Evolutionary conservation across 805 yeast species (phyloP).

Genomic region (Myxozyma mucilagina): DNA sequence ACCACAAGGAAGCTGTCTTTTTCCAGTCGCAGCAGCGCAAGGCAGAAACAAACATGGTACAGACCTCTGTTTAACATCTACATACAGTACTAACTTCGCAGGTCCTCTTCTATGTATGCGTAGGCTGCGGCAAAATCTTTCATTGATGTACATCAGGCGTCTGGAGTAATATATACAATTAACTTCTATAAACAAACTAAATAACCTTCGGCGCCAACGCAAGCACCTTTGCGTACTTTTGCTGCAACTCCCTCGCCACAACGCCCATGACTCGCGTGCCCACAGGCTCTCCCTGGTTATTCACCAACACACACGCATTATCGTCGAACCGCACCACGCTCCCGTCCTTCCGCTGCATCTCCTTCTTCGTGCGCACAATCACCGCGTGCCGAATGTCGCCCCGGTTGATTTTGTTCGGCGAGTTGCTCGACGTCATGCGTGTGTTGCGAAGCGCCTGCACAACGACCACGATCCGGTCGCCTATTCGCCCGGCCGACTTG

Average conservation of each 20-base stretch:
- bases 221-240: constrained; percentile 80
- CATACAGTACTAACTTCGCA: not conserved
- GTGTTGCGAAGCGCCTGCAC: constrained; percentile 44
- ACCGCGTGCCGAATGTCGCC: constrained; percentile 97
- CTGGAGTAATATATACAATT: not conserved
- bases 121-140: constrained; percentile 78
- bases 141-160: constrained; percentile 9
- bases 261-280: constrained; percentile 88
- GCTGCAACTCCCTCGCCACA: constrained; percentile 86
- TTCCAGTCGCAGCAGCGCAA: constrained; percentile 95
- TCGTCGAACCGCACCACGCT: constrained; percentile 85
- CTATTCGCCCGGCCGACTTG: constrained; percentile 75
- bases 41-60: constrained; percentile 86
- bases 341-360: constrained; percentile 80
- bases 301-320: constrained; percentile 93
- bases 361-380: constrained; percentile 87
- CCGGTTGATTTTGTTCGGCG: constrained; percentile 73
- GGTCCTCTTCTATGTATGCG: constrained; percentile 81
- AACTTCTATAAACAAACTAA: not conserved
- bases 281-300: constrained; percentile 89
- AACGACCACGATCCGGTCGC: constrained; percentile 92
- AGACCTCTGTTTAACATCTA: not conserved
- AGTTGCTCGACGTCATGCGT: constrained; percentile 2
- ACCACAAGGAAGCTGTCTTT: constrained; percentile 86
- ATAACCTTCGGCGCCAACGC: constrained; percentile 78